Evolutionary conservation across 2,329 filamentous ascomycete species (phyloP).

Genomic region (Colletotrichum cuscutae): DNA sequence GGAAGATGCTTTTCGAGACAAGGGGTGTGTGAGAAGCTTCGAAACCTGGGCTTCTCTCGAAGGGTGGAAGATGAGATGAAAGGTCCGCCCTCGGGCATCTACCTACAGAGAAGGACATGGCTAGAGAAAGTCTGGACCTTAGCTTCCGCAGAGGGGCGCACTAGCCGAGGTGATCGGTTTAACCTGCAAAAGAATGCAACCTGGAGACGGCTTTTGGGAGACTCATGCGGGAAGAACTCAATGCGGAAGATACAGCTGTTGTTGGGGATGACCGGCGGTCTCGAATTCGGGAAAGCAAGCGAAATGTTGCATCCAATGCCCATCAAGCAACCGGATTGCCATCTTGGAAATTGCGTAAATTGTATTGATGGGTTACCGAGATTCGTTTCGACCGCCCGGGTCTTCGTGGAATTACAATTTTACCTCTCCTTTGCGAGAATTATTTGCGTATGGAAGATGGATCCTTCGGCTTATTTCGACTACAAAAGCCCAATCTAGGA

Average conservation of each 20-base stretch:
- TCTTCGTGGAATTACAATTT: not conserved
- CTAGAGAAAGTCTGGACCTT: not conserved
- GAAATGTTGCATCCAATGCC: not conserved
- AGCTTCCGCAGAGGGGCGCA: not conserved
- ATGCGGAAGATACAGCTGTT: not conserved
- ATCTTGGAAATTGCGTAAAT: not conserved
- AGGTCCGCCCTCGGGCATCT: not conserved
- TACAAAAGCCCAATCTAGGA: not conserved
- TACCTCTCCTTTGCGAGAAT: not conserved
- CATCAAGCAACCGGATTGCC: not conserved
- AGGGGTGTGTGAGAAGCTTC: slow-evolving; percentile 11
- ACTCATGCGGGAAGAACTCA: not conserved
- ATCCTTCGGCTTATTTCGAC: not conserved
- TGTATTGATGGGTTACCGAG: not conserved
- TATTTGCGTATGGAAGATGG: not conserved
- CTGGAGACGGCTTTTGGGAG: not conserved
- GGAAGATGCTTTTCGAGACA: slow-evolving; percentile 16
- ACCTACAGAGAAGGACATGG: not conserved
- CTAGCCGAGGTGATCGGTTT: not conserved
- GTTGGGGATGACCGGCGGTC: not conserved
- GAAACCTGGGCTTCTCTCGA: slow-evolving; percentile 4
- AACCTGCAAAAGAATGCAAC: not conserved
- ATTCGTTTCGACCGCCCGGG: not conserved
- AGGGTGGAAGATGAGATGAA: slow-evolving; percentile 9
- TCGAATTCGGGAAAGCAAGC: not conserved